These are phyloP conservation scores for Eleusine indica DNA, from an alignment of 176 grass and related monocot species.

Conservation along the genomic window DNA sequence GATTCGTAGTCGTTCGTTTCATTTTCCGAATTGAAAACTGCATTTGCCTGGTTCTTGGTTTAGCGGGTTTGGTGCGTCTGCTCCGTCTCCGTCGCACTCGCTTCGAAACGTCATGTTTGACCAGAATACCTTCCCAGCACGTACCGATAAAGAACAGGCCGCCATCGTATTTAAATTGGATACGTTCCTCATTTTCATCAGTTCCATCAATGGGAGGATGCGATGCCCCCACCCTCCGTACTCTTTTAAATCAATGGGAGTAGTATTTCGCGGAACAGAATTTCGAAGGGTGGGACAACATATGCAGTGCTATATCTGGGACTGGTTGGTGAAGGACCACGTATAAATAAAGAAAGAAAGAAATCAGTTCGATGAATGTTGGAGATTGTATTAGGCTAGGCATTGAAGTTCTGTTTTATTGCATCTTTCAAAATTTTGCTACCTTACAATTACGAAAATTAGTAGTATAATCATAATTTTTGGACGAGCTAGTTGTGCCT, in stretches of 20 bases:
- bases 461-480: neutral
- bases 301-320: neutral
- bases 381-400: neutral
- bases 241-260: neutral
- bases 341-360: too few relatives aligned
- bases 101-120: conserved; percentile 5
- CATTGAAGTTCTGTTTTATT: neutral
- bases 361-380: neutral
- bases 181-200: neutral
- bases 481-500: too few relatives aligned
- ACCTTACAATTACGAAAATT: neutral
- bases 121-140: neutral
- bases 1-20: neutral
- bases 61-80: neutral
- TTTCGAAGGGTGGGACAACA: neutral
- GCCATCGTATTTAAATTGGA: neutral
- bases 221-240: neutral
- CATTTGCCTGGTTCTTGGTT: neutral
- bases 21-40: neutral
- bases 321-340: neutral
- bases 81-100: neutral
- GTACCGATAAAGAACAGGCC: neutral
- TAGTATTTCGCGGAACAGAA: neutral
- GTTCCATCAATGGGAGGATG: neutral
- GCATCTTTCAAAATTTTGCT: neutral